Percentiles rank a stretch among this genome's conserved stretches.
Conservation (phyloP, 768 basidiomycete species). For the Coprinellus aureogranulatus region DNA sequence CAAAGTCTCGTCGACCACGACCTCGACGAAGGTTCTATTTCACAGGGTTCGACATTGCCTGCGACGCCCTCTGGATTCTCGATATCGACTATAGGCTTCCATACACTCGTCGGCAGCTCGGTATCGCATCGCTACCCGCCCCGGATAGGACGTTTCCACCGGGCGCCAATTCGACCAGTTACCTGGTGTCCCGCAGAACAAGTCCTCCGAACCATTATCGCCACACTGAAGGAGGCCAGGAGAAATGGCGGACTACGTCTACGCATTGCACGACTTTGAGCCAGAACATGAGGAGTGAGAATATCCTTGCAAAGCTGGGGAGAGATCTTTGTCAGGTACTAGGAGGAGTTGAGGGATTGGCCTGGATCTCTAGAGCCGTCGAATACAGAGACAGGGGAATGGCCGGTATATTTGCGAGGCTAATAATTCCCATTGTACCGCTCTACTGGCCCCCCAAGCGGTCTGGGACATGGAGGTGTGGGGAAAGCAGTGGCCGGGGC, state of each 20-base stretch:
- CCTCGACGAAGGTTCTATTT: neutral
- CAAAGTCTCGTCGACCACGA: neutral
- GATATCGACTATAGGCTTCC: too few relatives aligned
- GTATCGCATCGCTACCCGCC: too few relatives aligned
- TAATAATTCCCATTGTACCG: too few relatives aligned
- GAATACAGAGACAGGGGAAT: too few relatives aligned
- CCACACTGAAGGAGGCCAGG: neutral
- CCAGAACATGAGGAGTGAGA: constrained; percentile 98
- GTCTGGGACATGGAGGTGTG: too few relatives aligned
- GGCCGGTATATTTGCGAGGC: too few relatives aligned
- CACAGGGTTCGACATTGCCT: neutral
- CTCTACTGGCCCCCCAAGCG: too few relatives aligned
- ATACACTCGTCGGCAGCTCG: too few relatives aligned
- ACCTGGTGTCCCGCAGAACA: neutral
- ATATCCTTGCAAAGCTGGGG: constrained; percentile 78
- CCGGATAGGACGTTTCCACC: neutral
- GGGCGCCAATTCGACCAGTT: neutral
- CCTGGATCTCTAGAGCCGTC: too few relatives aligned
- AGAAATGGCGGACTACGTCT: constrained; percentile 78
- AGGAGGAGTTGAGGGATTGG: too few relatives aligned
- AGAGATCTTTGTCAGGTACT: too few relatives aligned
- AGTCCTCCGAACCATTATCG: neutral
- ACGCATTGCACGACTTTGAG: constrained; percentile 80
- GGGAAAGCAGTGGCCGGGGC: too few relatives aligned
- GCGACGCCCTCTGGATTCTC: neutral